phyloP scores from a whole-genome alignment of 1,139 yeast species.

The Candida smagusa region DNA sequence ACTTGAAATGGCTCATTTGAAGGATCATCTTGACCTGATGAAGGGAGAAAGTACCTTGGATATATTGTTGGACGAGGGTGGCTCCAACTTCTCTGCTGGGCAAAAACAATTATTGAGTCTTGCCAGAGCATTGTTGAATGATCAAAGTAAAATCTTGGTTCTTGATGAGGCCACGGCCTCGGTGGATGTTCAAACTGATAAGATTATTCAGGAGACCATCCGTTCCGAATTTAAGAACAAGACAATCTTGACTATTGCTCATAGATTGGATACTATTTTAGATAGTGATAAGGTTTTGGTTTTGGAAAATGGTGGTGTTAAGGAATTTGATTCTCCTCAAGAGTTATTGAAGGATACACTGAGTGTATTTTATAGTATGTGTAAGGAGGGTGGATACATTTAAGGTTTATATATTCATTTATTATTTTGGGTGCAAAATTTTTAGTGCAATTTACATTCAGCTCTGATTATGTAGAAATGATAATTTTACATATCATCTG shows the following conservation, averaged over 20 bases:
- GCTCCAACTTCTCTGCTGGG: slow-evolving; percentile 36
- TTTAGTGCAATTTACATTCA: too few relatives aligned
- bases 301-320: slow-evolving; percentile 29
- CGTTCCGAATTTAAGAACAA: slow-evolving; percentile 29
- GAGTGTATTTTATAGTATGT: slow-evolving; percentile 27
- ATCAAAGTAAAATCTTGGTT: slow-evolving; percentile 28
- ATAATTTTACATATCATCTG: too few relatives aligned
- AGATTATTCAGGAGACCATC: slow-evolving; percentile 31
- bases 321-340: slow-evolving; percentile 30
- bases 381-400: slow-evolving; percentile 17
- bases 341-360: slow-evolving; percentile 21
- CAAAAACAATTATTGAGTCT: slow-evolving; percentile 37
- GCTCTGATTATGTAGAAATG: too few relatives aligned
- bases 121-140: slow-evolving; percentile 34
- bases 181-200: slow-evolving; percentile 37
- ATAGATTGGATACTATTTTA: slow-evolving; percentile 33
- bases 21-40: slow-evolving; percentile 29
- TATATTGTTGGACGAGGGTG: slow-evolving; percentile 29
- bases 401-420: slow-evolving; percentile 1
- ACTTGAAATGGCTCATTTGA: slow-evolving; percentile 34
- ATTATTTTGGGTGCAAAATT: too few relatives aligned
- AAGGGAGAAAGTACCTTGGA: slow-evolving; percentile 23
- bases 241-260: slow-evolving; percentile 37
- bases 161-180: slow-evolving; percentile 40
- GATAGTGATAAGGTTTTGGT: slow-evolving; percentile 35